Base-by-base conservation (phyloP, 306 rosid genomes). In the Begonia peltatifolia region DNA sequence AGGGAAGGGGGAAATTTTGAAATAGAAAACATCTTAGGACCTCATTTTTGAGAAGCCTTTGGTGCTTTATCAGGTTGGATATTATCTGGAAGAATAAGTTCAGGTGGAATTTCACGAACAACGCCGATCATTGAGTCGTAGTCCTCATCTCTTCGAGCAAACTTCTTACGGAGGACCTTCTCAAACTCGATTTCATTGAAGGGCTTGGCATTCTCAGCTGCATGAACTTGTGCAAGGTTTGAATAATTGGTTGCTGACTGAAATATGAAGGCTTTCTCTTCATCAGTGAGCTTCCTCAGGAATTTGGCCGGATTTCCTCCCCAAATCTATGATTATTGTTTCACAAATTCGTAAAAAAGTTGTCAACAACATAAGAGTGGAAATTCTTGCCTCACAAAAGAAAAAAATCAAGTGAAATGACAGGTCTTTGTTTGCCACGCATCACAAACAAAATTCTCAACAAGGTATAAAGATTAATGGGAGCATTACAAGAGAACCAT, bases 251-350 rank as follows among this genome's bases (percentile, higher is more conserved):
- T 8, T 64, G 95, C 95, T 3, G 94, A 90, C 65, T 90, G 95
- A 62, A 87, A 75, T 56, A 90, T 76, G 80, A 85, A 90, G 58
- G 92, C 68, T 74, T 78, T 83, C 81, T 90, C 99, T n/a, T 90
- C 82, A 68, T 90, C 86, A 4, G 94, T 76, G 41, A 90, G 95
- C 81, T 80, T 90, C 77, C 99, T 83, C 70, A 86, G 71, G 73
- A 85, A 86, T 75, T 69, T 85, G 46, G 99, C 95, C 1, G 99
- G 99, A 64, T 86, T 90, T 46, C 99, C 99, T 67, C 94, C 99
- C 97, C 97, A 89, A 51, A 85, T 87, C 97, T 89, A 73, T 56
- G 57, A 60, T 59, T 42, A 50, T 54, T 61, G 18, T 14, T 15
- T n/a, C 11, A 1, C 38, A 30, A 30, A 30, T 7, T 3, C 9